Base-by-base conservation (phyloP, 768 basidiomycete species). In the Lentinus tigrinus region DNA sequence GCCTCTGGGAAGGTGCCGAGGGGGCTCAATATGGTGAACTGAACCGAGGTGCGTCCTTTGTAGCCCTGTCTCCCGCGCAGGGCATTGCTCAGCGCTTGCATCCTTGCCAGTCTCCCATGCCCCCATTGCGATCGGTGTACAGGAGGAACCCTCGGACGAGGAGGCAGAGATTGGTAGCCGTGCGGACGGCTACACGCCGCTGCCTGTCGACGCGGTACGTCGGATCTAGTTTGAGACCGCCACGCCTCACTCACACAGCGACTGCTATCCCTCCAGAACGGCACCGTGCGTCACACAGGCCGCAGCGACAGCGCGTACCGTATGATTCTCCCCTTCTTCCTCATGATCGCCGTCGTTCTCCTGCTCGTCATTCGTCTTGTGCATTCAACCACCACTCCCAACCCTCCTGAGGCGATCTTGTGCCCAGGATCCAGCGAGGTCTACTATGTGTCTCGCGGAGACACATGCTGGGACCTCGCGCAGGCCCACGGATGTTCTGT, bases 321-420 rank as follows among this genome's bases (percentile, higher is more conserved):
- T 23, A 79, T 84, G 0, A 76, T 89, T 7, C 85, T 87, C 65
- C 87, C 87, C 7, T 89, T 88, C 74, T 85, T 88, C 75, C 83
- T 89, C 56, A 79, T 88, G 48, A 78, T 88, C 42, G 82, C 80
- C 11, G 85, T 84, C 53, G 58, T 83, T 19, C 77, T 89, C 39
- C 76, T 89, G 13, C 79, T 88, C 53, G 71, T 86, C 58, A 88
- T 84, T 82, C 82, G 85, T 11, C 76, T 88, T 44, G 73, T 84
- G 16, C 62, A 81, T 36, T 59, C 57, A 21, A 28, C 54, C 21
- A 50, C 56, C 4, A 75, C 74, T 6, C 78, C 79, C 44, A 66
- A 67, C 3, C 70, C 72, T 9, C 67, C 78, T 4, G 49, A 54
- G 21, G 19, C 9, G 58, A 56, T 46, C 48, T 50, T 49, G 5